Conservation (phyloP, 805 yeast genomes). For the Tetrapisispora namnaoensis region DNA sequence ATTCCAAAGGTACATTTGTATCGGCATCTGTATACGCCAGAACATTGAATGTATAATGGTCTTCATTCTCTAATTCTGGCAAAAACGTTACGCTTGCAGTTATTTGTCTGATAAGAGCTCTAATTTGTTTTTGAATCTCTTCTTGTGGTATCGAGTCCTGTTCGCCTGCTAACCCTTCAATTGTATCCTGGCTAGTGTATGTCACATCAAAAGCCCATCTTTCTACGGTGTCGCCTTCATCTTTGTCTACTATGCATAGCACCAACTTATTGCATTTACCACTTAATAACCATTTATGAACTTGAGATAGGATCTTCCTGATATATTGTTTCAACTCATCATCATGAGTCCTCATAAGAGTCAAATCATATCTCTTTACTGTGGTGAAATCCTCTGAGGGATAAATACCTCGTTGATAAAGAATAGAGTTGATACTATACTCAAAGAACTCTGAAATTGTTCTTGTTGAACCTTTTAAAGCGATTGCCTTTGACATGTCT, state of each 20-base stretch:
- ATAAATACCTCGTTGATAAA: conserved; percentile 84
- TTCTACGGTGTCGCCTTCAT: conserved; percentile 60
- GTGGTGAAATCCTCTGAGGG: conserved; percentile 77
- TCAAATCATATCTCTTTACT: conserved; percentile 71
- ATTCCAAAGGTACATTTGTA: conserved; percentile 63
- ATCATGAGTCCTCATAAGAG: conserved; percentile 60
- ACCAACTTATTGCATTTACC: conserved; percentile 60
- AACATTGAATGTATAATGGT: conserved; percentile 68
- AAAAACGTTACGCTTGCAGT: conserved; percentile 81
- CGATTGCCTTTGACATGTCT: conserved; percentile 14
- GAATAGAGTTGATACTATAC: conserved; percentile 66
- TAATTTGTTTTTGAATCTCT: conserved; percentile 65
- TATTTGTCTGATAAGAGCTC: conserved; percentile 76
- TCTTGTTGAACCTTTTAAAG: conserved; percentile 70
- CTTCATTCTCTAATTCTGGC: conserved; percentile 54
- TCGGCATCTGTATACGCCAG: conserved; percentile 69
- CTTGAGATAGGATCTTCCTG: conserved; percentile 53
- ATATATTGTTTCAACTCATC: conserved; percentile 69
- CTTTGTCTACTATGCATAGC: conserved; percentile 62
- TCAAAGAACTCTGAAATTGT: conserved; percentile 77
- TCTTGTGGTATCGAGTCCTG: conserved; percentile 17
- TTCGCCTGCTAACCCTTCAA: conserved; percentile 3
- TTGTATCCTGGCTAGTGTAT: conserved; percentile 12
- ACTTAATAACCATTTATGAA: conserved; percentile 63
- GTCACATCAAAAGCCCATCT: conserved; percentile 78